phyloP scores from a whole-genome alignment of 2,329 filamentous ascomycete species.

The Pseudocercospora vitis region DNA sequence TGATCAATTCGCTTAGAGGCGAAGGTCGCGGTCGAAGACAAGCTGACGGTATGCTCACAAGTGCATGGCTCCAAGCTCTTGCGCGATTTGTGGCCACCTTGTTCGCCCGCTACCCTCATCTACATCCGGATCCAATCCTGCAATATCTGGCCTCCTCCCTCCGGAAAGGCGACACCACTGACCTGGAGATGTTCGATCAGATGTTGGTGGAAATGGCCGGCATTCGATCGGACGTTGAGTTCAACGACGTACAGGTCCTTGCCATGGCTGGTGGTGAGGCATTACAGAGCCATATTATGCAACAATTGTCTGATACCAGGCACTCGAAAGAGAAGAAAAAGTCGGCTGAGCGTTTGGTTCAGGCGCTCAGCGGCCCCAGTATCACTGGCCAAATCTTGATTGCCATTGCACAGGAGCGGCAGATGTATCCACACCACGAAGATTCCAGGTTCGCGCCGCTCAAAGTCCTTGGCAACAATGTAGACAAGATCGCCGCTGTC shows the following conservation, averaged over 20 bases:
- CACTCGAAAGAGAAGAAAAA: slow-evolving; percentile 57
- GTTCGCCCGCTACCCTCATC: slow-evolving; percentile 79
- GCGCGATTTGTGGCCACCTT: slow-evolving; percentile 89
- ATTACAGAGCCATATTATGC: slow-evolving; percentile 76
- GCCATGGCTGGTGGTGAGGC: slow-evolving; percentile 85
- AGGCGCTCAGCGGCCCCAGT: slow-evolving; percentile 72
- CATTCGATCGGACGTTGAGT: slow-evolving; percentile 80
- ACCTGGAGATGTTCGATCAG: slow-evolving; percentile 87
- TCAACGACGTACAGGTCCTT: slow-evolving; percentile 82
- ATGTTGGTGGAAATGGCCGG: slow-evolving; percentile 91
- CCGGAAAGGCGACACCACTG: slow-evolving; percentile 77
- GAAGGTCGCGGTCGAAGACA: slow-evolving; percentile 60
- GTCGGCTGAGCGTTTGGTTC: slow-evolving; percentile 77
- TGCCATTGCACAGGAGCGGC: slow-evolving; percentile 84
- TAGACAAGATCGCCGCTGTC: slow-evolving; percentile 86
- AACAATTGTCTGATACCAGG: slow-evolving; percentile 77
- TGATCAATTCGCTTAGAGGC: slow-evolving; percentile 70
- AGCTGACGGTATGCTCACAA: slow-evolving; percentile 72
- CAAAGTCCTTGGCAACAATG: slow-evolving; percentile 82
- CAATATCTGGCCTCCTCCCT: slow-evolving; percentile 89
- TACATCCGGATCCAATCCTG: slow-evolving; percentile 81
- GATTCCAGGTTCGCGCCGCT: slow-evolving; percentile 74
- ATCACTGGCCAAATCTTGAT: slow-evolving; percentile 83
- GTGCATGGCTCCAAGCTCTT: slow-evolving; percentile 86
- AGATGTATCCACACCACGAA: slow-evolving; percentile 77